Base-by-base conservation (phyloP, 2,329 filamentous ascomycete genomes). In the Zelopaecilomyces penicillatus region DNA sequence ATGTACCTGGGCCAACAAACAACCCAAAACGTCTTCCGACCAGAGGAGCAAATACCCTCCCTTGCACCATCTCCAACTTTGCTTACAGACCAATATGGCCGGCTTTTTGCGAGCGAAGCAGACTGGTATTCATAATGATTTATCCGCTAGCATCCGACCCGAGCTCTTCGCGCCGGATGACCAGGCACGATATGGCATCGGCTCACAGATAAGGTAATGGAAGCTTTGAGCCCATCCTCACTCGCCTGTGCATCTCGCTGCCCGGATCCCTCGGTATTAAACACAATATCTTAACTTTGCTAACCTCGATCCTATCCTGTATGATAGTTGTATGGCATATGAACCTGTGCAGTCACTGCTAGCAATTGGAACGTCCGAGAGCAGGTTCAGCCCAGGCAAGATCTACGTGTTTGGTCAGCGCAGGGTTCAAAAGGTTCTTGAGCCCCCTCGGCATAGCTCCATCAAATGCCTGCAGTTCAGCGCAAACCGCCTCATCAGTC, bases 341-440 rank as follows among this genome's bases (percentile, higher is more conserved):
- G 90, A 97, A 54, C 90, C 93, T 1, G 76, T 96, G 9, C 93
- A 98, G 62, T 95, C 90, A 29, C 80, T 98, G 46, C 75, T 98
- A 42, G 93, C 93, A 36, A 80, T 97, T 51, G 93, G 89, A 48
- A 98, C 93, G 36, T 86, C 82, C 61, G 85, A 94, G 65, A 88
- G 85, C 52, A 82, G 85, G 57, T 95, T 87, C 59, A 89, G 89
- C 47, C 79, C 80, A 31, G 91, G 91, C 27, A 83, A 90, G 61
- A 85, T 98, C 61, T 95, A 95, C 65, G 70, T 98, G 54, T 83
- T 93, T 62, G 93, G 93, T 37, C 85, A 87, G 62, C 78, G 77
- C 46, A 80, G 93, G 48, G 85, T 97, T 42, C 80, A 84, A 53
- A 86, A 85, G 55, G 78, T 82, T 48, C 77, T 96, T 54, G 69